Conservation (phyloP, 2,329 filamentous ascomycete species). For the Lachnellula arida region DNA sequence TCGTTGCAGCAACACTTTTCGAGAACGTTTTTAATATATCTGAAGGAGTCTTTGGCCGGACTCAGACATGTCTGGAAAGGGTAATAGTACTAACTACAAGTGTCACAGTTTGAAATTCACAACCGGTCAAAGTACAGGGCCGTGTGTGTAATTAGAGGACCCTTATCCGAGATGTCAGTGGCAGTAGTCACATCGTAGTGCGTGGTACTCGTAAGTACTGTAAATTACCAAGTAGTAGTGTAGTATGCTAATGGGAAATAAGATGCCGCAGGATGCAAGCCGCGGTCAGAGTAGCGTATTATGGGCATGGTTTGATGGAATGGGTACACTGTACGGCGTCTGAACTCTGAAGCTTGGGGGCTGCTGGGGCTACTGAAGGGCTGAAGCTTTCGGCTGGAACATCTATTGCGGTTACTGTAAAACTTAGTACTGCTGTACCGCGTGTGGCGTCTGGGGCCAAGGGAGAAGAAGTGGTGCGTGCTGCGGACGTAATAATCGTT, state of each 20-base stretch:
- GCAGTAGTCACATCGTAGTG: constrained; percentile 20
- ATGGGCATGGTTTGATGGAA: constrained; percentile 15
- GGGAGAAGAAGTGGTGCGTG: neutral
- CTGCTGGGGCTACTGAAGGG: constrained; percentile 10
- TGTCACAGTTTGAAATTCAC: constrained; percentile 2
- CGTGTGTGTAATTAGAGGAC: constrained; percentile 14
- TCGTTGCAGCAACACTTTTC: constrained; percentile 9
- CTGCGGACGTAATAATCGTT: neutral
- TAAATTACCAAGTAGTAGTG: neutral
- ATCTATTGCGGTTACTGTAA: constrained; percentile 5
- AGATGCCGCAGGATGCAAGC: constrained; percentile 13
- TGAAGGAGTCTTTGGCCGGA: constrained; percentile 9
- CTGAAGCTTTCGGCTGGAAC: constrained; percentile 14
- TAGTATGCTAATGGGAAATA: constrained; percentile 5
- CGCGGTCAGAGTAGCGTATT: constrained; percentile 14
- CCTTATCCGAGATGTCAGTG: constrained; percentile 25
- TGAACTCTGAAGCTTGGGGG: constrained; percentile 17
- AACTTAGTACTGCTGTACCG: constrained; percentile 1
- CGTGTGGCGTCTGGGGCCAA: constrained; percentile 1
- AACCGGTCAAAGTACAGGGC: constrained; percentile 10
- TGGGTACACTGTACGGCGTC: constrained; percentile 3
- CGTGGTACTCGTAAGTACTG: neutral
- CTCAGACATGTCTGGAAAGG: constrained; percentile 3
- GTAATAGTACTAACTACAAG: neutral
- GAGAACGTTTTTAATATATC: constrained; percentile 14